These are phyloP conservation scores for Sugiyamaella neomexicana DNA, from an alignment of 1,139 yeast species.

Conservation along the genomic window DNA sequence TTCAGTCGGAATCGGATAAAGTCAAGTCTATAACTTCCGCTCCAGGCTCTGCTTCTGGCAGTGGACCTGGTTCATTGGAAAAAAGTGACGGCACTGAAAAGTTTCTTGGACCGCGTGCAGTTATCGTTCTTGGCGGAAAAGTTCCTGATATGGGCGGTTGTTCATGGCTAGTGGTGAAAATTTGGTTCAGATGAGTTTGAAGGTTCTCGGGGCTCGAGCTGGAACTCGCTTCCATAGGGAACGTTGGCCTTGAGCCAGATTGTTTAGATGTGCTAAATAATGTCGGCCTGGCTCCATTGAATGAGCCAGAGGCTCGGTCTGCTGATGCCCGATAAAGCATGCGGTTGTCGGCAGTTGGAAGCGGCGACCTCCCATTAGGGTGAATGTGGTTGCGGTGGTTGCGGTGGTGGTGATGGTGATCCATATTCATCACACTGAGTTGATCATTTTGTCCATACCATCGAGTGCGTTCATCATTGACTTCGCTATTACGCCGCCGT, in stretches of 20 bases:
- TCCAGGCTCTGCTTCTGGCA: background rate
- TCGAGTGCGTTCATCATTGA: background rate
- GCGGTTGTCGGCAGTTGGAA: too few species aligned
- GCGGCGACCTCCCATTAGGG: too few species aligned
- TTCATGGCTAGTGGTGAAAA: background rate
- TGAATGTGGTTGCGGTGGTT: too few species aligned
- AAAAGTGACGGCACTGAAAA: background rate
- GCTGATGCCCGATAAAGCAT: too few species aligned
- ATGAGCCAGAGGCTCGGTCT: too few species aligned
- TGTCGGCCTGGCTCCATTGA: too few species aligned
- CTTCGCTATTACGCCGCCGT: background rate
- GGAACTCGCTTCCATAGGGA: too few species aligned
- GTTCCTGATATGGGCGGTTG: background rate
- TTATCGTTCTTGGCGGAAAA: conserved; percentile 1
- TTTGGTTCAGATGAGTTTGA: too few species aligned
- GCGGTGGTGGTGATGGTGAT: too few species aligned
- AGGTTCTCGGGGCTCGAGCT: too few species aligned
- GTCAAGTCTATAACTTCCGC: conserved; percentile 8
- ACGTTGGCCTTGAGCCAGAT: too few species aligned
- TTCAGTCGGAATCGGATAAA: background rate
- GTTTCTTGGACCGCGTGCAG: conserved; percentile 1
- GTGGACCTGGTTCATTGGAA: background rate
- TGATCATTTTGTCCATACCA: background rate
- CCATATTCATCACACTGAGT: background rate
- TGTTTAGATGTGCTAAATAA: too few species aligned